A percentile compares a stretch with the other conserved stretches of the same genome.
phyloP scores from a whole-genome alignment of 768 basidiomycete genomes.

The Filobasidium wieringae region DNA sequence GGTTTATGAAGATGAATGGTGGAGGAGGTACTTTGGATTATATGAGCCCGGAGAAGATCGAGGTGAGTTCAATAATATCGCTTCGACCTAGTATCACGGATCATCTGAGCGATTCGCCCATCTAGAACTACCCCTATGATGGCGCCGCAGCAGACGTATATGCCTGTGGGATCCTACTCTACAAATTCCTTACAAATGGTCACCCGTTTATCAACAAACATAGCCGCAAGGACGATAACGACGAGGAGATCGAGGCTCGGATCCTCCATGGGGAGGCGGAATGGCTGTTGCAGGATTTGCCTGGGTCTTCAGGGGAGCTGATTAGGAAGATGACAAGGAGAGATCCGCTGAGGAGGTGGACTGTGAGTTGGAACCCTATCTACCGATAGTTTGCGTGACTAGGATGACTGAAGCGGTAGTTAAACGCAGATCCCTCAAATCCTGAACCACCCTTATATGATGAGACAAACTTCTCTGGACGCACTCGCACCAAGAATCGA shows the following conservation, averaged over 20 bases:
- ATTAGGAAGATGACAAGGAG: slow-evolving; percentile 24
- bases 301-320: slow-evolving; percentile 20
- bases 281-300: background rate
- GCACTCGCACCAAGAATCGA: background rate
- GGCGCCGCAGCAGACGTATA: slow-evolving; percentile 31
- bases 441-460: slow-evolving; percentile 31
- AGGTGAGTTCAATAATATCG: slow-evolving; percentile 15
- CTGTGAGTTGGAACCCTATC: slow-evolving; percentile 26
- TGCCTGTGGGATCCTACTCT: slow-evolving; percentile 31
- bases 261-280: slow-evolving; percentile 16
- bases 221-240: slow-evolving; percentile 14
- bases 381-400: background rate
- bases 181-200: slow-evolving; percentile 21
- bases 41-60: slow-evolving; percentile 33
- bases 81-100: too few species aligned
- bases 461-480: slow-evolving; percentile 22
- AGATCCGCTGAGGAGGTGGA: slow-evolving; percentile 24
- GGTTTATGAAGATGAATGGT: slow-evolving; percentile 18
- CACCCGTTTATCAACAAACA: slow-evolving; percentile 24
- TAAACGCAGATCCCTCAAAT: slow-evolving; percentile 26
- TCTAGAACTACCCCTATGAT: slow-evolving; percentile 19
- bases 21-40: slow-evolving; percentile 35
- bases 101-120: background rate
- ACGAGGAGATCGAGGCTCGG: slow-evolving; percentile 18
- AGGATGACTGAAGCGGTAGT: too few species aligned